Evolutionary conservation across 495 filamentous ascomycete species (phyloP), one percentile per base, ranked within the genome.

Genomic region (Bacidia rubella): DNA sequence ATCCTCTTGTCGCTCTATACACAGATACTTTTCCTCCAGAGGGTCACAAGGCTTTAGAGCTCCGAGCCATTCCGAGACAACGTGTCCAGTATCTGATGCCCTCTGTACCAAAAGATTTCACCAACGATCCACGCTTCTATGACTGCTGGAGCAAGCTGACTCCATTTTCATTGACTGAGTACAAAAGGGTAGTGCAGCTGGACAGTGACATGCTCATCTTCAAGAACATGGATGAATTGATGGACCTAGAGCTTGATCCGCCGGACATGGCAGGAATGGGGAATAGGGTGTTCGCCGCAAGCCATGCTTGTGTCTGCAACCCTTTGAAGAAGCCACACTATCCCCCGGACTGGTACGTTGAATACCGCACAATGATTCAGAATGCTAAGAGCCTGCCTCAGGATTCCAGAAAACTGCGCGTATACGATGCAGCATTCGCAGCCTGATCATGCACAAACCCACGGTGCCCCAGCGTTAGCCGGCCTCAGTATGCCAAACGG

Each of bases 121-220:
- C 57, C 54, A 73, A 82, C 40, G 85, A 90, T 60, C 71, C 76
- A 44, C 75, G 87, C 29, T 90, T 93, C 70, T 80, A 84, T 63
- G 85, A 89, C 58, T 82, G 79, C 73, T 93, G 86, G 85, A 82
- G 71, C 63, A 93, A 93, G 66, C 73, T 93, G n/a, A 78, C 78
- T 15, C 76, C 80, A 1, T 93, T 90, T 61, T 76, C 76, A 11
- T 70, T 90, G 7, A 66, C 67, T 11, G 76, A 85, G 56, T 90
- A 85, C 65, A 75, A 82, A 3, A 73, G 85, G 12, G 74, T 93
- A 20, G 78, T 89, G 17, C 79, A 82, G 62, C 73, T 93, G n/a
- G 87, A 93, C 65, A 80, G 80, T 58, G 87, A 93, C 65, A 93
- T 90, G 87, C 59, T 90, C 20, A 76, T 86, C 3, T 67, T 78